Percentiles rank a stretch among this genome's conserved stretches.
Conservation (phyloP, 257 asterid genomes). For the Penstemon newberryi region DNA sequence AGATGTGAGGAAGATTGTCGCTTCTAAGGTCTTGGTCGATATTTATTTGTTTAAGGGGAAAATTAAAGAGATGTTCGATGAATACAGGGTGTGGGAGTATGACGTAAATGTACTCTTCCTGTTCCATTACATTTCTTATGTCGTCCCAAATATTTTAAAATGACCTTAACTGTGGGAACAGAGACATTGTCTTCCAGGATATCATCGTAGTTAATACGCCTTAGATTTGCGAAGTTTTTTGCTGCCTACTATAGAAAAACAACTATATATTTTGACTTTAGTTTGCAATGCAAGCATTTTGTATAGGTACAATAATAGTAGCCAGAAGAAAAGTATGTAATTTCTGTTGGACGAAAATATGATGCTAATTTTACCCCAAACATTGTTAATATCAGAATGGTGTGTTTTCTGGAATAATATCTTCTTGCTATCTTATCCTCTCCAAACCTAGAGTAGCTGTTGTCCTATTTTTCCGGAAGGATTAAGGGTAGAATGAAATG, state of each 20-base stretch:
- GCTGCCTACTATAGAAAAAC: not conserved
- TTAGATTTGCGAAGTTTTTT: not conserved
- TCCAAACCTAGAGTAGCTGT: not conserved
- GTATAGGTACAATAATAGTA: not conserved
- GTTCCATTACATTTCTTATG: slow-evolving; percentile 2
- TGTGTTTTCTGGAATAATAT: slow-evolving; percentile 12
- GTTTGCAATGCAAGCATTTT: slow-evolving; percentile 8
- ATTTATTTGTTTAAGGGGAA: not conserved
- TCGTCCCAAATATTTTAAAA: slow-evolving; percentile 1
- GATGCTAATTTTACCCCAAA: not conserved
- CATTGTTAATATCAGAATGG: not conserved
- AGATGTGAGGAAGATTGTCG: not conserved
- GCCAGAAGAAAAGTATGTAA: not conserved
- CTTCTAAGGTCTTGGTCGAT: slow-evolving; percentile 4
- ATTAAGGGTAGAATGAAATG: not conserved
- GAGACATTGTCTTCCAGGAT: not conserved
- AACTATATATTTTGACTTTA: not conserved
- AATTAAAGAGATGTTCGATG: not conserved
- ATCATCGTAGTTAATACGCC: not conserved
- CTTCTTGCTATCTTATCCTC: not conserved
- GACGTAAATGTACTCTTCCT: not conserved
- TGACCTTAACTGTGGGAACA: not conserved
- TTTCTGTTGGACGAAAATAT: not conserved
- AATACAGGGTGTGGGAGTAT: not conserved
- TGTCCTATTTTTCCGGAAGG: not conserved